Evolutionary conservation across 805 yeast species (phyloP), one percentile per base, ranked within the genome.

Genomic region (Debaryomyces hansenii): DNA sequence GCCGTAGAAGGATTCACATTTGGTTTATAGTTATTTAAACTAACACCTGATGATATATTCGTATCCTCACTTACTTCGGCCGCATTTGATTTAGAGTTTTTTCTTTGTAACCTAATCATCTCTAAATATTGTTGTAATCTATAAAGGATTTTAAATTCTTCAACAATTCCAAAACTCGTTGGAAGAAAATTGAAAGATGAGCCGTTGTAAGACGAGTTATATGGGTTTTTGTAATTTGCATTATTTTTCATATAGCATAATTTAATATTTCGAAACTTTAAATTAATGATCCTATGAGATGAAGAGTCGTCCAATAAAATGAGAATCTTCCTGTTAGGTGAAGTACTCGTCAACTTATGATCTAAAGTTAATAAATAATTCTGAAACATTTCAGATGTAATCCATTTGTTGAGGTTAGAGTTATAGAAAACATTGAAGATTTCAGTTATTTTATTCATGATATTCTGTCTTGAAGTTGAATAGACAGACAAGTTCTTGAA

Each of bases 111-210:
- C 44, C 63, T 64, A 14, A 72, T 72, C 74, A 70, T 70, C 42
- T 69, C 74, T 51, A 66, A 64, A 50, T 82, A 83, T 51, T 83
- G 87, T 48, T 78, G 82, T 5, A 79, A 66, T 46, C 88, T 71
- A 53, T 78, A 83, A 40, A 78, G 64, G 11, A 81, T 70, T 55
- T 80, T 81, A 57, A 83, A 79, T 54, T 83, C 87, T 47, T 80
- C 81, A 35, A 79, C 70, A 4, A 83, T 78, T 3, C 88, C 88
- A 75, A 83, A 81, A 48, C 74, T 78, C 71, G 82, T 80, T 6
- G 87, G 87, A 29, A 81, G 59, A 55, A 79, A 81, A 53, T 75
- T 76, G 42, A 82, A 66, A 49, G 75, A 79, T 29, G 76, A 67
- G 34, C 82, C 83, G 31, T 75, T 63, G 45, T 54, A 62, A 9